Base-by-base conservation (phyloP, 2,329 filamentous ascomycete genomes). In the Sporothrix protearum region DNA sequence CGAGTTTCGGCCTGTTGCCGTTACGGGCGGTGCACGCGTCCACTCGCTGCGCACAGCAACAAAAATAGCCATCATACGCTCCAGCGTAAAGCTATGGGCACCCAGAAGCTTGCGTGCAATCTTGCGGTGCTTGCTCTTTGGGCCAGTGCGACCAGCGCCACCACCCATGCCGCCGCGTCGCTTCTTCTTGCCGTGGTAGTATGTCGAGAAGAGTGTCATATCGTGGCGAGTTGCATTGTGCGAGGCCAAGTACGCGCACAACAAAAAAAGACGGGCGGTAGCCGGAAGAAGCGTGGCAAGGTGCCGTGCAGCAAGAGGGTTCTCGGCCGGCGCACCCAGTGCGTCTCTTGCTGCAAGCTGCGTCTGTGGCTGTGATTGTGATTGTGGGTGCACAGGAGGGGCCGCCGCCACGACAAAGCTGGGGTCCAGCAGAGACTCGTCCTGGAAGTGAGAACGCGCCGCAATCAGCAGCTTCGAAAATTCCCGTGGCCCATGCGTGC, bases 381-480 rank as follows among this genome's bases (percentile, higher is more conserved):
- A 2, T 25, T 33, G 55, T 45, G 55, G 7, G 39, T 33, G 71
- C 5, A 57, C 12, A 25, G n/a, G 25, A 6, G 70, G 47, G 10
- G 71, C 28, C 19, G 47, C 14, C 63, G 63, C 39, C 47, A 78
- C 73, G 19, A 89, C 78, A 73, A 93, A 88, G 69, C 85, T 86
- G 2, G 91, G 90, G 49, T 92, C 86, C 3, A 95, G 84, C 0
- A 90, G 82, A n/a, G 83, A 80, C 77, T 94, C 92, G 76, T 92
- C 88, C 76, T 93, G 91, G 78, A 95, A 92, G 45, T 92, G 84
- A 0, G 85, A 82, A 19, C 91, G 85, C 33, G 89, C 87, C 1
- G 89, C 87, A 66, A 95, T 89, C 71, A 98, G 86, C 8, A 99
- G 84, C 74, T 92, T 91, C 16, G 92, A 90, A 80, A 97, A 97